These are phyloP conservation scores for Pseudocercospora fijiensis DNA, from an alignment of 2,329 filamentous ascomycete species.

Conservation along the genomic window DNA sequence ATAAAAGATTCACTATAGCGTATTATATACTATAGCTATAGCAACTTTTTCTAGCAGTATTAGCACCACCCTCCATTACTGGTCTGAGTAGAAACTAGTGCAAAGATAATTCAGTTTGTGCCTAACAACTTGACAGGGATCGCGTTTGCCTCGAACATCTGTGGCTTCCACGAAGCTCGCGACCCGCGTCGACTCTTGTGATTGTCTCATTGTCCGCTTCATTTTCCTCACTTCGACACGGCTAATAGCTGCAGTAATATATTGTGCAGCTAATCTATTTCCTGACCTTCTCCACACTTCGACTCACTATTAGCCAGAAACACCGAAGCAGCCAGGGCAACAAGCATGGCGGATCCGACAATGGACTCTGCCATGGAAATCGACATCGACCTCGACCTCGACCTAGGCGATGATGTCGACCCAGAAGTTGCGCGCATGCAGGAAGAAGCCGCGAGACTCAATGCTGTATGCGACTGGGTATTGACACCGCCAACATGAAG, in stretches of 20 bases:
- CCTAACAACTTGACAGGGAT: background rate
- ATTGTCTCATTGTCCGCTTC: background rate
- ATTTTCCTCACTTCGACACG: background rate
- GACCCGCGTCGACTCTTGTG: background rate
- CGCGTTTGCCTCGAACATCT: background rate
- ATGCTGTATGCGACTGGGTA: conserved; percentile 29
- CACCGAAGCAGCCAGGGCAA: conserved; percentile 1
- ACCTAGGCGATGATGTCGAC: conserved; percentile 38
- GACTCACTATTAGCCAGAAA: background rate
- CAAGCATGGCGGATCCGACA: conserved; percentile 8
- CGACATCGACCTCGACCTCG: conserved; percentile 37
- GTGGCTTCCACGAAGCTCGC: background rate
- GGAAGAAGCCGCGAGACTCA: conserved; percentile 33
- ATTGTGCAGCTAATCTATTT: background rate
- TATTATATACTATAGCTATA: too few species aligned
- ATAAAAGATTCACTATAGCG: too few species aligned
- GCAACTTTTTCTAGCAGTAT: too few species aligned
- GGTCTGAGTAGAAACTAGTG: too few species aligned
- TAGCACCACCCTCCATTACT: too few species aligned
- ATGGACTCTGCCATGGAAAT: conserved; percentile 22
- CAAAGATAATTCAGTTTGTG: background rate
- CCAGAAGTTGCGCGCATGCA: conserved; percentile 36
- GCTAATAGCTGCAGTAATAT: background rate
- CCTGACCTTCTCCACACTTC: background rate
- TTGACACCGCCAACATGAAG: background rate